Evolutionary conservation across 2,329 filamentous ascomycete genomes (phyloP).

Genomic region (Stemphylium vesicarium): DNA sequence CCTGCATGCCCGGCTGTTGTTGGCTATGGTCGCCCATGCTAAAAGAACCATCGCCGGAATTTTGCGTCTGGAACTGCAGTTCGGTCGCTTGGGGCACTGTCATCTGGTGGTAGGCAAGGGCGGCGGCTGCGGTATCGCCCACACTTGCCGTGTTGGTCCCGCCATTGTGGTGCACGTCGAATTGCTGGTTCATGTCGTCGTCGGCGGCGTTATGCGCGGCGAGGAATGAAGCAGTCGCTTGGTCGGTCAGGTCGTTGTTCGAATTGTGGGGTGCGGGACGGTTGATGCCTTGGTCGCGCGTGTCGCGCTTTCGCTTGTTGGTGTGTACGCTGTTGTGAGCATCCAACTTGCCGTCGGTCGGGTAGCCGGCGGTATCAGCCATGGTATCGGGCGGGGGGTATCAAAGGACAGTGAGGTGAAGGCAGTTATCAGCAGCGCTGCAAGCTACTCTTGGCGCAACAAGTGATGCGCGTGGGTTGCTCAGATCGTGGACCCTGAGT

Average conservation of each 20-base stretch:
- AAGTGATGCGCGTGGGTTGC: conserved; percentile 6
- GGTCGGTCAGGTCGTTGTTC: conserved; percentile 46
- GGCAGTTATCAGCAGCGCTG: background rate
- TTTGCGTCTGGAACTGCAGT: conserved; percentile 57
- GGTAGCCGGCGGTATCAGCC: conserved; percentile 50
- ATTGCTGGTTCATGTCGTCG: conserved; percentile 52
- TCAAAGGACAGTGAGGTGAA: background rate
- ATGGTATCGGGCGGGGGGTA: conserved; percentile 20
- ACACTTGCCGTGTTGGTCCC: conserved; percentile 57
- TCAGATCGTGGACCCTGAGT: background rate
- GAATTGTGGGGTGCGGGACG: conserved; percentile 45
- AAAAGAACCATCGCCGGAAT: conserved; percentile 53
- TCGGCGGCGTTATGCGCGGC: conserved; percentile 50
- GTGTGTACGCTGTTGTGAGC: conserved; percentile 39
- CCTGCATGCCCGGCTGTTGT: conserved; percentile 45
- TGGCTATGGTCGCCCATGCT: conserved; percentile 53
- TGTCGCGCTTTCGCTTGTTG: conserved; percentile 57
- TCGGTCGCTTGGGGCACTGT: conserved; percentile 63
- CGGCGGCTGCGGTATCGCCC: conserved; percentile 67
- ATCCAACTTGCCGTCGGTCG: conserved; percentile 45
- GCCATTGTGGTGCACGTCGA: conserved; percentile 60
- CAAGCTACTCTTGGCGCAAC: background rate
- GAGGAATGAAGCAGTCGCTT: conserved; percentile 49
- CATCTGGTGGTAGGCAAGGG: conserved; percentile 61
- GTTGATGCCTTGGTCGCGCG: conserved; percentile 51